A percentile compares a stretch with the other conserved stretches of the same genome.
Conservation (phyloP, 2,329 filamentous ascomycete species). For the Pseudocercospora eumusae region DNA sequence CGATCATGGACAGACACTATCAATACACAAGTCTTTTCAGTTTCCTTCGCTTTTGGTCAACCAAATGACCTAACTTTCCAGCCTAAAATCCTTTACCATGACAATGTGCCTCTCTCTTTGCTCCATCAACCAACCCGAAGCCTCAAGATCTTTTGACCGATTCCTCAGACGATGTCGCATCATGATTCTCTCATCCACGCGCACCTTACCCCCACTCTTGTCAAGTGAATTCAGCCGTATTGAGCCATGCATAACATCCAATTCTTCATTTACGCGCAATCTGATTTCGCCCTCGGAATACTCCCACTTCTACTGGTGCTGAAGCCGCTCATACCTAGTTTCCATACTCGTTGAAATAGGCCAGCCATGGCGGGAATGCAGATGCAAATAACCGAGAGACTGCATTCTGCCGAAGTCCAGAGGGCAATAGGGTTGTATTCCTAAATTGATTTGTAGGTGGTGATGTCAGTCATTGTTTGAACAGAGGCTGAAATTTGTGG, state of each 20-base stretch:
- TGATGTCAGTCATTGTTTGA: too few species aligned
- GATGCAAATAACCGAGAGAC: conserved; percentile 20
- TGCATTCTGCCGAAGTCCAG: conserved; percentile 21
- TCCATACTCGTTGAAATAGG: conserved; percentile 14
- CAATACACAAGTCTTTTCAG: too few species aligned
- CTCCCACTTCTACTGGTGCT: background rate
- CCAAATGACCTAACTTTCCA: too few species aligned
- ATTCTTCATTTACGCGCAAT: background rate
- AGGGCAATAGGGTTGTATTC: conserved; percentile 19
- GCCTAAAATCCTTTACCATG: too few species aligned
- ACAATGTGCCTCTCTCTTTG: background rate
- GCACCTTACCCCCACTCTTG: background rate
- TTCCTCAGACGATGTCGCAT: background rate
- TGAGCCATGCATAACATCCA: background rate
- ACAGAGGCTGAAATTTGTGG: too few species aligned
- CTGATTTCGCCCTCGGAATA: background rate
- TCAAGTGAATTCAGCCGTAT: background rate
- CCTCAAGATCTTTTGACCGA: background rate
- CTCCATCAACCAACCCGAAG: background rate
- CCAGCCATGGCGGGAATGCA: conserved; percentile 21
- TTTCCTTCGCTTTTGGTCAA: too few species aligned
- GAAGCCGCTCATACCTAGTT: background rate
- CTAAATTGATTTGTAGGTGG: conserved; percentile 19
- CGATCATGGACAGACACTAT: too few species aligned
- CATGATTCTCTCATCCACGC: background rate